Percentiles rank a stretch among this genome's conserved stretches.
Evolutionary conservation across 176 grass and related monocot genomes (phyloP).

Genomic region (Oryza nivara): DNA sequence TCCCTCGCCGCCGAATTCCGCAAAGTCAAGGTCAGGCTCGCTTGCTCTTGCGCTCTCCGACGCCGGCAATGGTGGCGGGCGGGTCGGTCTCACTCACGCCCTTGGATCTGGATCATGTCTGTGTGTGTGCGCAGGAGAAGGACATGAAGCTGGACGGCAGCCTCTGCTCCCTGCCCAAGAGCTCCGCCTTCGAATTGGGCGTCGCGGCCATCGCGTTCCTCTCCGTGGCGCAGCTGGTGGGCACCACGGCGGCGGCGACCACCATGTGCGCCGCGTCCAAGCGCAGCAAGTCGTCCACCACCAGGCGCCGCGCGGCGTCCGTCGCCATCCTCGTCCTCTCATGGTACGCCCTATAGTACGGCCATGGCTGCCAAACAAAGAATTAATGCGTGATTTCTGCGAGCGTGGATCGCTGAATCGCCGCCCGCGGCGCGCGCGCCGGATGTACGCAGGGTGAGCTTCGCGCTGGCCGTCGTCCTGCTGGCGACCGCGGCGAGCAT

Average conservation of each 20-base stretch:
- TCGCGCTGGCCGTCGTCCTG: slow-evolving; percentile 58
- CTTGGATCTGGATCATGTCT: slow-evolving; percentile 43
- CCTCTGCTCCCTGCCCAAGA: slow-evolving; percentile 83
- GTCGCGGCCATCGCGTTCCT: slow-evolving; percentile 71
- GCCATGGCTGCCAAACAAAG: background rate
- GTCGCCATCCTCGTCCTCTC: slow-evolving; percentile 53
- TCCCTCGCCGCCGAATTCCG: slow-evolving; percentile 86
- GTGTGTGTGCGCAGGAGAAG: slow-evolving; percentile 43
- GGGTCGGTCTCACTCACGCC: background rate
- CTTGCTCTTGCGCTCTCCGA: background rate
- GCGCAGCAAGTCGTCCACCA: background rate
- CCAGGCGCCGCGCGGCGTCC: slow-evolving; percentile 36
- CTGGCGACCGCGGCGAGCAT: slow-evolving; percentile 76
- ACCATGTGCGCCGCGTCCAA: slow-evolving; percentile 1
- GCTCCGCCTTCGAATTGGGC: slow-evolving; percentile 77
- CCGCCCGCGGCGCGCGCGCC: background rate
- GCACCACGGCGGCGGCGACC: slow-evolving; percentile 55
- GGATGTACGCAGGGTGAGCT: slow-evolving; percentile 56
- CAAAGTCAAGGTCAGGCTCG: slow-evolving; percentile 61
- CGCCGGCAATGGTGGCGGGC: background rate
- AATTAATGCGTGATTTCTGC: background rate
- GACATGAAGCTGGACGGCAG: slow-evolving; percentile 88
- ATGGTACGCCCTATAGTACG: slow-evolving; percentile 52
- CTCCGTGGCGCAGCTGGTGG: slow-evolving; percentile 72
- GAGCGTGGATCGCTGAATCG: background rate